Evolutionary conservation across 257 asterid genomes (phyloP), one percentile per base, ranked within the genome.

Genomic region (Pogostemon cablin): DNA sequence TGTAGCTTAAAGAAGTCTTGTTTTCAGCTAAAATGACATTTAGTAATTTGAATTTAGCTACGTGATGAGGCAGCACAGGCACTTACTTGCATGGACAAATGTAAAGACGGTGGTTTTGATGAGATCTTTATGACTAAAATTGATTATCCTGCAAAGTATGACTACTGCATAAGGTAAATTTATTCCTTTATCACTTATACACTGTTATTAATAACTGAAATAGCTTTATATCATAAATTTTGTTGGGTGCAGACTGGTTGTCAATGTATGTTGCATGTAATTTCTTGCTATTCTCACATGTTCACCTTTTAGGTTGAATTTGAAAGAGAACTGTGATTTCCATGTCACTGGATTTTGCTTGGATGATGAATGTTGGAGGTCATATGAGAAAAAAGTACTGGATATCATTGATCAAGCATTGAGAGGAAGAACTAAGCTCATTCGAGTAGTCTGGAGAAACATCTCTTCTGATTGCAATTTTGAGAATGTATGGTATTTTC

Each of bases 351-450:
- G 97, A 80, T 89, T 79, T 82, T 95, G 99, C 83, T 81, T 82
- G 86, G 95, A 95, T 65, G 88, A 91, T 74, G 99, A 95, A 81
- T 88, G 92, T 75, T 95, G 99, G 99, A 85, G 98, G 87, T 76
- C 86, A 40, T 92, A 88, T 54, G 99, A 95, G 87, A 92, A 79
- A 80, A 91, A 83, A 86, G 92, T 91, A 17, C 77, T 79, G 49
- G 72, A 82, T 12, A 56, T 91, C 75, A 77, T 91, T 73, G 88
- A 85, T 73, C 87, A 86, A 85, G 96, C 96, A 65, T 73, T 95
- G 86, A 78, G 58, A 72, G 96, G 91, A 62, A 89, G 97, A 85
- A 85, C 95, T 62, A 95, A 86, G 79, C 80, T 78, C 62, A 68
- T 91, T 63, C 91, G 99, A 75, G 97, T 82, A 69, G 79, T 88